These are phyloP conservation scores for Spencermartinsiella ligniputridi DNA, from an alignment of 1,139 yeast species.

Conservation along the genomic window DNA sequence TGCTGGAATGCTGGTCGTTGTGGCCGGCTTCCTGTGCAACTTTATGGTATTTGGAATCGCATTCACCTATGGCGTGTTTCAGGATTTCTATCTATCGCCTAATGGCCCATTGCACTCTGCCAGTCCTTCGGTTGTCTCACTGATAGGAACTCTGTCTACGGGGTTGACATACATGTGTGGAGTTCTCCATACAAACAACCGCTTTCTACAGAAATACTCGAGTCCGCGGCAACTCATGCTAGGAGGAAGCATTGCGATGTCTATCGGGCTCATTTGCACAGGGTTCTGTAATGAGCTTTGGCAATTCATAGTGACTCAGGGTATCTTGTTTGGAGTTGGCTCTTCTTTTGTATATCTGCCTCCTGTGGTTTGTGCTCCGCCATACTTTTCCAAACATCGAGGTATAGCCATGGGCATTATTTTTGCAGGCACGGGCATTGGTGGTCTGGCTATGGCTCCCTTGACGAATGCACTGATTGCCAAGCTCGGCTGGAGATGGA, in stretches of 20 bases:
- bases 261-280: constrained; percentile 19
- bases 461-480: constrained; percentile 33
- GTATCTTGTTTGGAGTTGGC: constrained; percentile 40
- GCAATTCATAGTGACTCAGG: constrained; percentile 39
- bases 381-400: constrained; percentile 36
- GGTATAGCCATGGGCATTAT: constrained; percentile 43
- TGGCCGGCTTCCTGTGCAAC: constrained; percentile 19
- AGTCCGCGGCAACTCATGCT: constrained; percentile 13
- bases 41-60: constrained; percentile 22
- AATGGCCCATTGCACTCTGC: constrained; percentile 19
- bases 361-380: constrained; percentile 42
- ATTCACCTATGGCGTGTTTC: constrained; percentile 25
- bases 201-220: constrained; percentile 5
- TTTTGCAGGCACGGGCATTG: constrained; percentile 43
- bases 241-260: constrained; percentile 14
- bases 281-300: constrained; percentile 17
- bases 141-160: constrained; percentile 23
- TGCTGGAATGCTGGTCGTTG: constrained; percentile 7
- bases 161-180: constrained; percentile 17
- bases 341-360: constrained; percentile 39
- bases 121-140: constrained; percentile 16
- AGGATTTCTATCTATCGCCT: constrained; percentile 18
- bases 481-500: constrained; percentile 40
- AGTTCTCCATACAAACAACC: constrained; percentile 9
- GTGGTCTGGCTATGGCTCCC: constrained; percentile 41